Base-by-base conservation (phyloP, 2,329 filamentous ascomycete genomes). In the Paecilomyces variotii region DNA sequence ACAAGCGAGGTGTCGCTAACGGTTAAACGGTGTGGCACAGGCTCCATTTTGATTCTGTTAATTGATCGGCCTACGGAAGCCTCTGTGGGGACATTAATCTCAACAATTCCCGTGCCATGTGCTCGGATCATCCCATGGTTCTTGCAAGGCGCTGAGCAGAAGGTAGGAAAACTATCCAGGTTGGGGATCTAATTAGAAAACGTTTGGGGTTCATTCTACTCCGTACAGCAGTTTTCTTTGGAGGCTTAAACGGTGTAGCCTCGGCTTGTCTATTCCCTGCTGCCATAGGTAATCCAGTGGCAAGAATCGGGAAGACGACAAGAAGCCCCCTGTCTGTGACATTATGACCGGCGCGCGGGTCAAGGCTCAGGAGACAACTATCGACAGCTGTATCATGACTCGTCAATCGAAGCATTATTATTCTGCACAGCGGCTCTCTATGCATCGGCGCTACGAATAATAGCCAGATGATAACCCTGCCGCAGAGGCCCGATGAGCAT, bases 1-100 rank as follows among this genome's bases (percentile, higher is more conserved):
- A 14, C 39, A 45, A 45, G 39, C 39, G 39, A 45, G 19, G 7
- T 45, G 7, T 39, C 12, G 30, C 39, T 45, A 45, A 45, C 39
- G 12, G 39, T 57, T 59, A 45, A 52, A 52, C 50, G 50, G 50
- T 59, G 57, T 19, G 28, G 30, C 11, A 59, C 54, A 25, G 57
- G 32, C 50, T 59, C 54, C 28, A 26, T n/a, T 25, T 24, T 52
- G 50, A 28, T 26, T 26, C 24, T 19, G 2, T 12, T n/a, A 19
- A 19, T 45, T 4, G 35, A 52, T 28, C 50, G 11, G 24, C 27
- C 50, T 28, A 28, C 50, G 50, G 39, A 45, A 45, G n/a, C n/a
- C 39, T 14, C 39, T 45, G 50, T 52, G 50, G 50, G 10, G 50
- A 26, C 50, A 25, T 26, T 52, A 26, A 52, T 52, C 50, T 52